Evolutionary conservation across 345 rosid species (phyloP).

Genomic region (Rubroshorea leprosula): DNA sequence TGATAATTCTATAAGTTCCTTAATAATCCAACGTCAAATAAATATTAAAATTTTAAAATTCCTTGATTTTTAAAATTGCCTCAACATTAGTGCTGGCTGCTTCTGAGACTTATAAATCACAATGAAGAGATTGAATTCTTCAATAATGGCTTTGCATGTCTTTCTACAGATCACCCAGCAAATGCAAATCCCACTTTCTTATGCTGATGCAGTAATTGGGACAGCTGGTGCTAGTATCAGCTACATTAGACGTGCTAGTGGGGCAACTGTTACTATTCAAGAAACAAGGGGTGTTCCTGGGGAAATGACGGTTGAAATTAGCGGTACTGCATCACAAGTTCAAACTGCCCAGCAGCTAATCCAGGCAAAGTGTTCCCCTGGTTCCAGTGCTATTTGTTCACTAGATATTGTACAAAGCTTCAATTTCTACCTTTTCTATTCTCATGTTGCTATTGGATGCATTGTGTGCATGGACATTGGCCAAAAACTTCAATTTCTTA

Average conservation of each 20-base stretch:
- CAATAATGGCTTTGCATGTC: background rate
- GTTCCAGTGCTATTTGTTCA: background rate
- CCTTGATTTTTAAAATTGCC: background rate
- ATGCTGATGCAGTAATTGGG: slow-evolving; percentile 98
- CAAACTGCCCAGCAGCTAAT: slow-evolving; percentile 98
- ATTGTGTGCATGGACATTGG: too few relatives aligned
- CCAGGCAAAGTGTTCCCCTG: slow-evolving; percentile 47
- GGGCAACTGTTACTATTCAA: slow-evolving; percentile 94
- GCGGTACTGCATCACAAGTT: slow-evolving; percentile 92
- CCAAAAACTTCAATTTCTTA: too few relatives aligned
- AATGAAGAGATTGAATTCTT: background rate
- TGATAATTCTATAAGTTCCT: background rate
- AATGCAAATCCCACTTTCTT: slow-evolving; percentile 89
- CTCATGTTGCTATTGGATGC: too few relatives aligned
- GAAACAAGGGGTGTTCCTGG: slow-evolving; percentile 95
- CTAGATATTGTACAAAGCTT: background rate
- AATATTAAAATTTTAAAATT: too few relatives aligned
- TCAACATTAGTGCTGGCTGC: background rate
- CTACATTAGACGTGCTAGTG: slow-evolving; percentile 93
- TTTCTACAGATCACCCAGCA: slow-evolving; percentile 73
- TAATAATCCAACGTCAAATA: too few relatives aligned
- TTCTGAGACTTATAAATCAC: background rate
- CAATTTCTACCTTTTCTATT: too few relatives aligned
- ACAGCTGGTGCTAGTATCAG: slow-evolving; percentile 92
- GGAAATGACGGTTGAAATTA: slow-evolving; percentile 98